Conservation (phyloP, 768 basidiomycete genomes). For the Daedaleopsis sinensis region DNA sequence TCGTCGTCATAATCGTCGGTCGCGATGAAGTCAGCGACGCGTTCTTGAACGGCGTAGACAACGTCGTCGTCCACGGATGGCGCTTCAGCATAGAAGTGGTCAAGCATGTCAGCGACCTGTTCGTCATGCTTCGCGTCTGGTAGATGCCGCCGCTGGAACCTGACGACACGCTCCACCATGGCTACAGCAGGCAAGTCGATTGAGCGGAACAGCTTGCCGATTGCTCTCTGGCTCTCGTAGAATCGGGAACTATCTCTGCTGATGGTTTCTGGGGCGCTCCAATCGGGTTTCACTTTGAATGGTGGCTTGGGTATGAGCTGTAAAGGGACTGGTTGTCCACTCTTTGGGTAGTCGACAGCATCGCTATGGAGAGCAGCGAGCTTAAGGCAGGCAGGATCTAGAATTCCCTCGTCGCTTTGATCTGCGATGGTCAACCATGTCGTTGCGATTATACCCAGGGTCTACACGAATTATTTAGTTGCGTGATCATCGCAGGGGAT, state of each 20-base stretch:
- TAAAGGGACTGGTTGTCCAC: conserved; percentile 37
- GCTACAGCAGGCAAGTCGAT: conserved; percentile 53
- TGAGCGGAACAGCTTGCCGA: conserved; percentile 63
- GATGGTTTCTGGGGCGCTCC: conserved; percentile 65
- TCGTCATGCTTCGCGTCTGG: conserved; percentile 22
- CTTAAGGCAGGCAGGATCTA: conserved; percentile 52
- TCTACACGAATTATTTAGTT: conserved; percentile 33
- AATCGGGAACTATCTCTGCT: conserved; percentile 33
- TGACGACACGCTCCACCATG: conserved; percentile 15
- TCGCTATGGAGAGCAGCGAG: conserved; percentile 62
- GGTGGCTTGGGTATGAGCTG: conserved; percentile 47
- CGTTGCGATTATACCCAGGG: conserved; percentile 62
- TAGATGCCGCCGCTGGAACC: conserved; percentile 25
- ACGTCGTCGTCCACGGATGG: conserved; percentile 13
- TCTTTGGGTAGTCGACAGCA: conserved; percentile 72
- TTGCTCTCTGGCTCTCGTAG: conserved; percentile 56
- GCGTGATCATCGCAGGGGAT: too few species aligned
- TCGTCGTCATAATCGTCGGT: conserved; percentile 8
- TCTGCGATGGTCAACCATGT: conserved; percentile 72
- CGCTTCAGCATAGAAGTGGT: conserved; percentile 9
- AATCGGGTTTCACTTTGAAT: conserved; percentile 52
- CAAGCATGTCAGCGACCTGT: conserved; percentile 33
- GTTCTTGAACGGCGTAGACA: conserved; percentile 18
- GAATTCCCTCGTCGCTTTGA: conserved; percentile 47
- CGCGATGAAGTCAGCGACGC: conserved; percentile 29